Percentiles rank a stretch among this genome's conserved stretches.
Conservation (phyloP, 345 rosid species). For the Trapa incisa region DNA sequence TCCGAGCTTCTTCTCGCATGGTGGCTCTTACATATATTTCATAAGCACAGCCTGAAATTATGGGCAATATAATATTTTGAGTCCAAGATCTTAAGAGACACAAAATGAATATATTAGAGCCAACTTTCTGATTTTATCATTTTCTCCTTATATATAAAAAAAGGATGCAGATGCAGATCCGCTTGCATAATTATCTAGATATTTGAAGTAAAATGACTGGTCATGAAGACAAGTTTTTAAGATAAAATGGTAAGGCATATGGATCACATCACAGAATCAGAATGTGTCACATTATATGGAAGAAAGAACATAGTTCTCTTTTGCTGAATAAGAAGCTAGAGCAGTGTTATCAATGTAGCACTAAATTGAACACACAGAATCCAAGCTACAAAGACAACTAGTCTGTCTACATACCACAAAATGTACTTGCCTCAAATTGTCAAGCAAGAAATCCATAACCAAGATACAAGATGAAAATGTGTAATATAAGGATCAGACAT, state of each 20-base stretch:
- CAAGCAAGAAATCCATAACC: background rate
- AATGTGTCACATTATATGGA: background rate
- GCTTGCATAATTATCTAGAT: background rate
- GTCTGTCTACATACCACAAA: background rate
- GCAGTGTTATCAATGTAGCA: background rate
- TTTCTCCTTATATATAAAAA: background rate
- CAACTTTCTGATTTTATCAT: background rate
- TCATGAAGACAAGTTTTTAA: background rate
- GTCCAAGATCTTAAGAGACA: background rate
- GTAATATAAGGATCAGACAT: background rate
- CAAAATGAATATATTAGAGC: background rate
- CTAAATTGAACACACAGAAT: background rate
- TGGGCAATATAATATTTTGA: background rate
- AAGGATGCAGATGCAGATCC: background rate
- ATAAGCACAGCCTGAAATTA: conserved; percentile 72
- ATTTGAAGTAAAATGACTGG: background rate
- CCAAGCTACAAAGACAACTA: background rate
- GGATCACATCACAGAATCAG: background rate
- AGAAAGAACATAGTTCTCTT: background rate
- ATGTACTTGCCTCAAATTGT: background rate
- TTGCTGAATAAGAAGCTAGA: background rate
- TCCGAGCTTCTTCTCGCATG: conserved; percentile 64
- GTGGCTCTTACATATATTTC: conserved; percentile 69
- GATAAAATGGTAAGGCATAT: background rate
- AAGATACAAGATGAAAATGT: background rate